Conservation (phyloP, 495 filamentous ascomycete genomes). For the Penicillium dipodomyicola region DNA sequence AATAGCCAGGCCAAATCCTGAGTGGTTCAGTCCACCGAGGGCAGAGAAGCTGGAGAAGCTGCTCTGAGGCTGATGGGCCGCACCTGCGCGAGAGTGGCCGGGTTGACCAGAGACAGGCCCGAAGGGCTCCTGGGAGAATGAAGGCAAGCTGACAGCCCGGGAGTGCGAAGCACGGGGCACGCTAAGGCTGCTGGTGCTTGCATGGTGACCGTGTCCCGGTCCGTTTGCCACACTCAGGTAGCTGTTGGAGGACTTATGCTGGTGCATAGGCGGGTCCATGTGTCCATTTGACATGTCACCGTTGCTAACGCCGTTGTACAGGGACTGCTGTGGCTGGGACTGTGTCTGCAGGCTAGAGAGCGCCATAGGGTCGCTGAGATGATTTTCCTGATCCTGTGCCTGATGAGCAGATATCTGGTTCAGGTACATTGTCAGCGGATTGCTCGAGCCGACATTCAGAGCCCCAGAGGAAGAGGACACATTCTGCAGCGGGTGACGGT, state of each 20-base stretch:
- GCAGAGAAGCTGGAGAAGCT: constrained; percentile 59
- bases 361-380: constrained; percentile 47
- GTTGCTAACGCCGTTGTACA: constrained; percentile 49
- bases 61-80: constrained; percentile 52
- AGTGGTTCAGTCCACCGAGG: constrained; percentile 55
- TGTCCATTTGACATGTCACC: constrained; percentile 57
- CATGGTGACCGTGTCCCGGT: constrained; percentile 47
- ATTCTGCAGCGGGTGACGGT: constrained; percentile 50
- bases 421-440: constrained; percentile 93
- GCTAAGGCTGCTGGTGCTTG: constrained; percentile 59
- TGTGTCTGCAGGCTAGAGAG: constrained; percentile 61
- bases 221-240: constrained; percentile 66
- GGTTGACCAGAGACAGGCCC: constrained; percentile 45
- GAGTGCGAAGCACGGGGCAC: constrained; percentile 69
- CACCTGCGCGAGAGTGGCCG: constrained; percentile 42
- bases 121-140: constrained; percentile 61
- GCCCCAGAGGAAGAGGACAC: constrained; percentile 63
- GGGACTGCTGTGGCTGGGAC: constrained; percentile 54
- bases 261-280: constrained; percentile 47
- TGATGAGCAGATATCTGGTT: constrained; percentile 80
- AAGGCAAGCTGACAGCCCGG: constrained; percentile 81
- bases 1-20: constrained; percentile 61
- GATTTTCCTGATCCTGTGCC: constrained; percentile 59
- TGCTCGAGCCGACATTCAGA: constrained; percentile 75
- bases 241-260: constrained; percentile 56